phyloP scores from a whole-genome alignment of 2,329 filamentous ascomycete genomes.

The Magnaporthales sp. region DNA sequence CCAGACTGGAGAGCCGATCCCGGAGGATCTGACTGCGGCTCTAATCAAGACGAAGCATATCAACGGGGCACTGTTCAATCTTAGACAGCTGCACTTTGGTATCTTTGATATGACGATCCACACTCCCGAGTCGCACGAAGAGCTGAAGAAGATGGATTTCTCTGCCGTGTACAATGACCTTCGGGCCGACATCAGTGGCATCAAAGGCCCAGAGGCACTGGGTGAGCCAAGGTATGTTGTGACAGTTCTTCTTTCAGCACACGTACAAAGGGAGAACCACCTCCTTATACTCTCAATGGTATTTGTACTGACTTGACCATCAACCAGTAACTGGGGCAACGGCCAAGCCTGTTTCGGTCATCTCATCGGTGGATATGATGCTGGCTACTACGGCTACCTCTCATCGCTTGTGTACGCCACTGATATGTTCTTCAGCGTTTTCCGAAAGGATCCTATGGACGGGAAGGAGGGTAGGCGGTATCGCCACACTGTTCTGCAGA shows the following conservation, averaged over 20 bases:
- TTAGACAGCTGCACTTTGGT: conserved; percentile 71
- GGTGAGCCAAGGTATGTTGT: conserved; percentile 45
- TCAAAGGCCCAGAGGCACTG: conserved; percentile 64
- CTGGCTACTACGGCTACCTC: conserved; percentile 71
- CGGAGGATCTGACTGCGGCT: conserved; percentile 65
- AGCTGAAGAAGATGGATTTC: conserved; percentile 56
- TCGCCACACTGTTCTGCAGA: conserved; percentile 69
- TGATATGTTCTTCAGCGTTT: conserved; percentile 74
- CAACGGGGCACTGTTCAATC: conserved; percentile 70
- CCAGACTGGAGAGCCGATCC: conserved; percentile 59
- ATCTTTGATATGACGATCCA: conserved; percentile 81
- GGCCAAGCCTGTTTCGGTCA: conserved; percentile 77
- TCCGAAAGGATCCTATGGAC: conserved; percentile 73
- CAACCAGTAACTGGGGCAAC: conserved; percentile 57
- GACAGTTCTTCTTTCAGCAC: not conserved
- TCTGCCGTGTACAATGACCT: conserved; percentile 64
- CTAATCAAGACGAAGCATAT: conserved; percentile 72
- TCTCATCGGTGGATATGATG: conserved; percentile 76
- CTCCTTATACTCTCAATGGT: not conserved
- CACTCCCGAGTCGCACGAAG: conserved; percentile 58
- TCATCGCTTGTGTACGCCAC: conserved; percentile 73
- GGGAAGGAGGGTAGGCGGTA: conserved; percentile 64
- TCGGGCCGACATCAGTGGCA: conserved; percentile 60
- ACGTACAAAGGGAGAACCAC: too few species aligned
- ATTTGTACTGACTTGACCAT: conserved; percentile 15